Evolutionary conservation across 495 filamentous ascomycete genomes (phyloP).

Genomic region (Hypoxylon intermedium): DNA sequence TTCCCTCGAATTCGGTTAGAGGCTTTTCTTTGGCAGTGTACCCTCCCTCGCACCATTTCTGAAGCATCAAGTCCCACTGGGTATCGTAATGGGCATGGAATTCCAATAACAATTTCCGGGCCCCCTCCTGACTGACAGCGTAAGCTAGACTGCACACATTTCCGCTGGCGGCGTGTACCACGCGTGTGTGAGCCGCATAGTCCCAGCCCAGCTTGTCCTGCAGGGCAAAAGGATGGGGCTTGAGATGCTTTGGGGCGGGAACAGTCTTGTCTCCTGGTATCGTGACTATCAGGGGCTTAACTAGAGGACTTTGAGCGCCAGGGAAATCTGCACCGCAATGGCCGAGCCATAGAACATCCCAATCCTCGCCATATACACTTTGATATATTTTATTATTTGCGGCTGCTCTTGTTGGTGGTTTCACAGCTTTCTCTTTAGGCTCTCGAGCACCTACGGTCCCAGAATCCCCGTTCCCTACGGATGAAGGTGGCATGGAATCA

Average conservation of each 20-base stretch:
- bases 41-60: slow-evolving; percentile 54
- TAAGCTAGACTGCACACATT: slow-evolving; percentile 57
- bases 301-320: background rate
- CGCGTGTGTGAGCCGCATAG: slow-evolving; percentile 53
- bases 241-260: slow-evolving; percentile 48
- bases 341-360: slow-evolving; percentile 61
- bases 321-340: slow-evolving; percentile 58
- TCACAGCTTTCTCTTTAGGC: slow-evolving; percentile 2
- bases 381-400: background rate
- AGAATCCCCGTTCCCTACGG: background rate
- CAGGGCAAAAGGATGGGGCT: slow-evolving; percentile 54
- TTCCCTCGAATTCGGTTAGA: background rate
- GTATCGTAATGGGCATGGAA: slow-evolving; percentile 47
- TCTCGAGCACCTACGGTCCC: background rate
- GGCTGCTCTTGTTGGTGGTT: background rate
- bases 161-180: slow-evolving; percentile 50
- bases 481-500: background rate
- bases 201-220: slow-evolving; percentile 45
- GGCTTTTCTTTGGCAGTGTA: slow-evolving; percentile 9
- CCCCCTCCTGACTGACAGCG: slow-evolving; percentile 53
- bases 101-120: slow-evolving; percentile 51
- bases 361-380: slow-evolving; percentile 51
- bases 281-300: slow-evolving; percentile 41
- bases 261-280: slow-evolving; percentile 51
- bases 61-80: slow-evolving; percentile 55